Conservation (phyloP, 2,329 filamentous ascomycete genomes). For the Aspergillus costaricaensis region DNA sequence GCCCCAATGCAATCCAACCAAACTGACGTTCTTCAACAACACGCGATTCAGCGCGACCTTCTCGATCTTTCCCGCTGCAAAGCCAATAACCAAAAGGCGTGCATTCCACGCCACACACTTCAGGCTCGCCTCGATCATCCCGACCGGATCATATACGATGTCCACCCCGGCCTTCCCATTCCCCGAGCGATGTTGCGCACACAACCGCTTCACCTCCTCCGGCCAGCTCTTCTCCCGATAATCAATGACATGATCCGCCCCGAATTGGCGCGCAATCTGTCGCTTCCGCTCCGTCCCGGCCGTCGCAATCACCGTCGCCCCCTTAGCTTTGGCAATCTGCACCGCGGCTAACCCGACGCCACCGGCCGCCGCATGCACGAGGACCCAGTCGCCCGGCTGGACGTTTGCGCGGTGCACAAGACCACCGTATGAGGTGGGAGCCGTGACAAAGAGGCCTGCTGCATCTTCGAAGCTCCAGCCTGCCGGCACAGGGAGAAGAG, state of each 20-base stretch:
- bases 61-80: constrained; percentile 83
- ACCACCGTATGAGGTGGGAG: constrained; percentile 83
- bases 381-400: constrained; percentile 78
- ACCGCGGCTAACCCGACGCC: constrained; percentile 90
- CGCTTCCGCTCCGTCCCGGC: constrained; percentile 80
- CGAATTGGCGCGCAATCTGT: constrained; percentile 74
- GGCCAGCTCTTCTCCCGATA: constrained; percentile 73
- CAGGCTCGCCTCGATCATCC: constrained; percentile 80
- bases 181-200: constrained; percentile 58
- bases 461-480: constrained; percentile 85
- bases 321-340: constrained; percentile 88
- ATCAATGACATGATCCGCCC: constrained; percentile 80
- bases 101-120: constrained; percentile 96
- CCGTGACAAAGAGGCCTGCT: constrained; percentile 87
- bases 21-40: constrained; percentile 85
- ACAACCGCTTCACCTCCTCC: constrained; percentile 70
- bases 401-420: constrained; percentile 76
- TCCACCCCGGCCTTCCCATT: constrained; percentile 71
- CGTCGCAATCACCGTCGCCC: constrained; percentile 90
- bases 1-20: constrained; percentile 92
- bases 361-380: constrained; percentile 89
- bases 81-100: constrained; percentile 82
- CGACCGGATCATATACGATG: constrained; percentile 93
- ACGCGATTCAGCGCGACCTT: constrained; percentile 92
- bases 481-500: constrained; percentile 71